Evolutionary conservation across 129 eudicot species (phyloP).

Genomic region (Chrysanthemum lavandulifolium): DNA sequence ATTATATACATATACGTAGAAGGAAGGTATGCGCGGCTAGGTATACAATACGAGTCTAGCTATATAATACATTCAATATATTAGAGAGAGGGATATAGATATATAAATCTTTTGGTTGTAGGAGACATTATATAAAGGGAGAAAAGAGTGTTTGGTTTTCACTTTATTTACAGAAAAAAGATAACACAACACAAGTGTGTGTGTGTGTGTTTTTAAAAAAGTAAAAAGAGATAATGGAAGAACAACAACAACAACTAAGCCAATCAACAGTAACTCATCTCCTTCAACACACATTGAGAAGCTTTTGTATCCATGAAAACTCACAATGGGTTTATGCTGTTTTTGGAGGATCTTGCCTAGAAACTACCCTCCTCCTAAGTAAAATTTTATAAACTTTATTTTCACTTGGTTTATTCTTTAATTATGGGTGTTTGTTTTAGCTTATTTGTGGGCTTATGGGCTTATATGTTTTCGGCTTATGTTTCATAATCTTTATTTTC

Average conservation of each 20-base stretch:
- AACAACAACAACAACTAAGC: slow-evolving; percentile 40
- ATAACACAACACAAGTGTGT: slow-evolving; percentile 24
- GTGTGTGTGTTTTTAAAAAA: slow-evolving; percentile 16
- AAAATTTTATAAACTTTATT: not conserved
- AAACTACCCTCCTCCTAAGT: slow-evolving; percentile 99
- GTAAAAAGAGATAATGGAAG: slow-evolving; percentile 59
- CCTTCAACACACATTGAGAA: slow-evolving; percentile 96
- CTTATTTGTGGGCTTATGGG: too few relatives aligned
- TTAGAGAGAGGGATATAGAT: not conserved
- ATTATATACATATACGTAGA: too few relatives aligned
- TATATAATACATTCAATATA: not conserved
- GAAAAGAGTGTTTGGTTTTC: slow-evolving; percentile 51
- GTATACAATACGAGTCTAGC: not conserved
- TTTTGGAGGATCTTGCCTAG: slow-evolving; percentile 98
- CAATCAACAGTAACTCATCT: slow-evolving; percentile 91
- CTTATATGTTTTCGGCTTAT: too few relatives aligned
- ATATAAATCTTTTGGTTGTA: not conserved
- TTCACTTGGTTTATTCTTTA: not conserved
- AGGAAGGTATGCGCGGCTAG: too few relatives aligned
- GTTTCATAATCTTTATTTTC: too few relatives aligned
- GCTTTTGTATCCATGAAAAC: slow-evolving; percentile 84
- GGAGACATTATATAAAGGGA: slow-evolving; percentile 28
- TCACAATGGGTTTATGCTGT: slow-evolving; percentile 99
- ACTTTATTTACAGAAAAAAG: slow-evolving; percentile 24
- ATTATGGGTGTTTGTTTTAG: too few relatives aligned